Evolutionary conservation across 805 yeast species (phyloP).

Genomic region (Sugiyamaella valdiviana): DNA sequence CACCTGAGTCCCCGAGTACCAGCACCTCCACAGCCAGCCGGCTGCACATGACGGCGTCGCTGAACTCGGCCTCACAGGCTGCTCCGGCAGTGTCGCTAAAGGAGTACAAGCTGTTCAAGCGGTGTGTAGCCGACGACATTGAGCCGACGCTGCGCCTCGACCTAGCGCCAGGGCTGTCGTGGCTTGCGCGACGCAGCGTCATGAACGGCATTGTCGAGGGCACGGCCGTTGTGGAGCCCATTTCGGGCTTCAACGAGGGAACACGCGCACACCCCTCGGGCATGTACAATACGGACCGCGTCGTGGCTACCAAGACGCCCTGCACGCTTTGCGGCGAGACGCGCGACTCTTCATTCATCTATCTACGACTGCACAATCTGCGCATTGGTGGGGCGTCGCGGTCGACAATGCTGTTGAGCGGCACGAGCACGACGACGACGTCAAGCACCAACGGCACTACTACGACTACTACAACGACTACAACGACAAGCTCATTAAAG

Average conservation of each 20-base stretch:
- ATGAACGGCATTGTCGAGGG: slow-evolving; percentile 71
- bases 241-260: slow-evolving; percentile 74
- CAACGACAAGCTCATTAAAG: neutral
- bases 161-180: slow-evolving; percentile 54
- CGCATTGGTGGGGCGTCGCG: slow-evolving; percentile 34
- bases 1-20: slow-evolving; percentile 2
- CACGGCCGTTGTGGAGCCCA: slow-evolving; percentile 76
- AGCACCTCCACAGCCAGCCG: slow-evolving; percentile 1
- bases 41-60: neutral
- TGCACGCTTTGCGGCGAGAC: slow-evolving; percentile 83
- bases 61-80: slow-evolving; percentile 1
- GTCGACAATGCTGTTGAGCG: too few relatives aligned
- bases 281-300: slow-evolving; percentile 34
- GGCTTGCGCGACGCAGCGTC: slow-evolving; percentile 56
- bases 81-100: slow-evolving; percentile 34
- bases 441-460: neutral
- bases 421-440: neutral
- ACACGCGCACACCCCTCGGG: slow-evolving; percentile 30
- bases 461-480: neutral
- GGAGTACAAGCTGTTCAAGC: slow-evolving; percentile 54
- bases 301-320: slow-evolving; percentile 67
- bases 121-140: slow-evolving; percentile 66
- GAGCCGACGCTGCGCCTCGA: slow-evolving; percentile 67
- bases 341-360: slow-evolving; percentile 62
- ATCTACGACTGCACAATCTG: slow-evolving; percentile 69